Conservation (phyloP, 129 eudicot species). For the Helianthus annuus region HanXRQr2.0-SUNRISE NC_035442.2:109282829-109283328, state of each 20-base stretch:
- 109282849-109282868: conserved; percentile 6
- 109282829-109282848: not conserved
- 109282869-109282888: not conserved
- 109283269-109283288: conserved; percentile 3
- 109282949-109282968: not conserved
- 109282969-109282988: not conserved
- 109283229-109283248: not conserved
- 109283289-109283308: conserved; percentile 1
- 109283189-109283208: not conserved
- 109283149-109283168: conserved; percentile 8
- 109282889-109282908: not conserved
- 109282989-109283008: not conserved
- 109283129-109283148: conserved; percentile 1
- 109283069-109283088: not conserved
- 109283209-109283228: not conserved
- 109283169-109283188: conserved; percentile 3
- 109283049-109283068: not conserved
- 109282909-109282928: not conserved
- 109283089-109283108: conserved; percentile 11
- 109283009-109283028: not conserved
- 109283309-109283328: not conserved
- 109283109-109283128: conserved; percentile 11
- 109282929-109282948: not conserved
- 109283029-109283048: not conserved
- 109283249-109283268: conserved; percentile 13